A percentile compares a stretch with the other conserved stretches of the same genome.
These are phyloP conservation scores for Drechslera avenae DNA, from an alignment of 2,329 filamentous ascomycete genomes.

Conservation along the genomic window DNA sequence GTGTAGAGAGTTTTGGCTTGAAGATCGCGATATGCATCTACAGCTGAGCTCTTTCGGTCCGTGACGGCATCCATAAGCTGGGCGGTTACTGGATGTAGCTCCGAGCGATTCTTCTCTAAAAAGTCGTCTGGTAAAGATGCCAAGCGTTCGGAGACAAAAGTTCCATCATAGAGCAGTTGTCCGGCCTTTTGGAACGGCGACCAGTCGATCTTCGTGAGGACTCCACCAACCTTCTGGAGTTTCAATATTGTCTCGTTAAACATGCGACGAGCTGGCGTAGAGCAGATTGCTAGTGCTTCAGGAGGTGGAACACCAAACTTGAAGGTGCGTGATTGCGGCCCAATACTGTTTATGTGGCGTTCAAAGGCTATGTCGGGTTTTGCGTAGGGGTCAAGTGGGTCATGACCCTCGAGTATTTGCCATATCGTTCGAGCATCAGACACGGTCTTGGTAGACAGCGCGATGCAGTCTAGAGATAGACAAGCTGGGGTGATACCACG, in stretches of 20 bases:
- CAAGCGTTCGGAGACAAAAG: constrained; percentile 62
- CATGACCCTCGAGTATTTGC: constrained; percentile 54
- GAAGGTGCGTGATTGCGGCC: constrained; percentile 49
- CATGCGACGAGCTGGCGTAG: constrained; percentile 45
- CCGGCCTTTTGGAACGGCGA: constrained; percentile 58
- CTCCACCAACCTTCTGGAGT: constrained; percentile 36
- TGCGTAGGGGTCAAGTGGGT: constrained; percentile 59
- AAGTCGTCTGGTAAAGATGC: constrained; percentile 46
- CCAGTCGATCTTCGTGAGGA: constrained; percentile 41
- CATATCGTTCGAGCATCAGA: constrained; percentile 58
- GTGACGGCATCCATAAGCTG: constrained; percentile 47
- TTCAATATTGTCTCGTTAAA: constrained; percentile 39
- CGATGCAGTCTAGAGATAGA: constrained; percentile 62
- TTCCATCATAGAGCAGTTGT: constrained; percentile 61
- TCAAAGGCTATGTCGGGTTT: constrained; percentile 47
- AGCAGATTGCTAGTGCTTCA: constrained; percentile 52
- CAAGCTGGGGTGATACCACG: constrained; percentile 61
- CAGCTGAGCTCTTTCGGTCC: constrained; percentile 35
- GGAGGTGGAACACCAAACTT: constrained; percentile 56
- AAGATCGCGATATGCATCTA: constrained; percentile 41
- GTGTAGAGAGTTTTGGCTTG: constrained; percentile 42
- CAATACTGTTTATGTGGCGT: constrained; percentile 44
- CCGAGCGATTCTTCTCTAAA: constrained; percentile 38
- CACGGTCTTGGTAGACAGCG: constrained; percentile 58
- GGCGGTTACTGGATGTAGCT: constrained; percentile 57